Conservation (phyloP, 805 yeast species). For the Peterozyma toletana region DNA sequence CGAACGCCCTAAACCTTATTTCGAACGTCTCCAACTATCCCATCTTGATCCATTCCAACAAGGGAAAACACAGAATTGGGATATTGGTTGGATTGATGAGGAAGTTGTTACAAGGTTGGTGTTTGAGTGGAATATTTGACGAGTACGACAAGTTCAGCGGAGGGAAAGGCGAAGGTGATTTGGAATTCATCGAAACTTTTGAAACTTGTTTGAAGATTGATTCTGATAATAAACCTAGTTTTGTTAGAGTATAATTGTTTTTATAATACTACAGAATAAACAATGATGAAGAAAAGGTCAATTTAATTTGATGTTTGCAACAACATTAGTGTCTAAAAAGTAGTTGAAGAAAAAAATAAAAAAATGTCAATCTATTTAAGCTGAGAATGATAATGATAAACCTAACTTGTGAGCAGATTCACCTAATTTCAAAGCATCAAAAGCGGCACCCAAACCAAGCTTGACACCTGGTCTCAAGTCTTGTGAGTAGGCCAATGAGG, state of each 20-base stretch:
- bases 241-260: slow-evolving; percentile 34
- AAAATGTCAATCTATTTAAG: slow-evolving; percentile 36
- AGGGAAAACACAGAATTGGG: slow-evolving; percentile 96
- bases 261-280: too few species aligned
- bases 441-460: slow-evolving; percentile 93
- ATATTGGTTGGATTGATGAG: slow-evolving; percentile 89
- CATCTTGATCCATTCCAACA: slow-evolving; percentile 83
- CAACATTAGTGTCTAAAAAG: not conserved
- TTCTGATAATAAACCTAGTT: slow-evolving; percentile 48
- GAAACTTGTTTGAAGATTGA: slow-evolving; percentile 51
- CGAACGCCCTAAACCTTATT: slow-evolving; percentile 47
- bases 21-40: slow-evolving; percentile 73
- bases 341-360: not conserved
- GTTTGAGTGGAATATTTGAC: slow-evolving; percentile 85
- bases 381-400: slow-evolving; percentile 87
- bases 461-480: slow-evolving; percentile 93
- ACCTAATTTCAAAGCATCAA: slow-evolving; percentile 90
- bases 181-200: slow-evolving; percentile 84
- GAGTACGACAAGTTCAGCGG: slow-evolving; percentile 90
- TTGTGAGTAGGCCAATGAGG: slow-evolving; percentile 92
- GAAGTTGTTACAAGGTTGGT: slow-evolving; percentile 86
- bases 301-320: too few species aligned
- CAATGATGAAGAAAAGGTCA: too few species aligned
- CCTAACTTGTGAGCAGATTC: slow-evolving; percentile 99
- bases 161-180: slow-evolving; percentile 88